phyloP scores from a whole-genome alignment of 2,329 filamentous ascomycete species.

The Lecanicillium sp. region DNA sequence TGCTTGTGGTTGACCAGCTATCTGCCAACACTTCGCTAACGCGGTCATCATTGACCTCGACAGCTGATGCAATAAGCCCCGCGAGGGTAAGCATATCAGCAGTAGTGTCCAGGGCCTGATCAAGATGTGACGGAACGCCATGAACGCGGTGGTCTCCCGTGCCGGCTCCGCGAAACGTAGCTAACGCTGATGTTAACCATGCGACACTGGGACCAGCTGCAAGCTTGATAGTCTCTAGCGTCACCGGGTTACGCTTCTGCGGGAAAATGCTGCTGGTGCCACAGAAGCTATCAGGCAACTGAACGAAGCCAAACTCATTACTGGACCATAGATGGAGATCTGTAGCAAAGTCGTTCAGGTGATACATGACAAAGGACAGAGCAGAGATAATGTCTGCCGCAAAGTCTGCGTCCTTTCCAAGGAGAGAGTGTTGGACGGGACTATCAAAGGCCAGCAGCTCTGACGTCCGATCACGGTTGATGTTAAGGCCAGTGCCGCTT shows the following conservation, averaged over 20 bases:
- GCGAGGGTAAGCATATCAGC: slow-evolving; percentile 8
- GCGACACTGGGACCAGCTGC: slow-evolving; percentile 7
- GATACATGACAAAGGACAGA: slow-evolving; percentile 8
- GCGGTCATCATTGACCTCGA: slow-evolving; percentile 5
- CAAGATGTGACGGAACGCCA: slow-evolving; percentile 4
- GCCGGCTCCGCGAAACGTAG: slow-evolving; percentile 6
- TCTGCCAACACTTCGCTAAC: slow-evolving; percentile 4
- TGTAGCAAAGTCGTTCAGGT: slow-evolving; percentile 8
- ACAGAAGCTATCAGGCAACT: slow-evolving; percentile 7
- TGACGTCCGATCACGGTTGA: slow-evolving; percentile 6
- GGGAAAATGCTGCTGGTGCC: slow-evolving; percentile 11
- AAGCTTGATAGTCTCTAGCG: slow-evolving; percentile 9
- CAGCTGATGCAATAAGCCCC: slow-evolving; percentile 6
- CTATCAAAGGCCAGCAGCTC: slow-evolving; percentile 7
- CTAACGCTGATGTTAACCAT: slow-evolving; percentile 8
- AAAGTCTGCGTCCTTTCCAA: slow-evolving; percentile 8
- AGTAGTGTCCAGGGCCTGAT: slow-evolving; percentile 7
- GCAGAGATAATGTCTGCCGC: slow-evolving; percentile 7
- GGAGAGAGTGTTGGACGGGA: slow-evolving; percentile 5
- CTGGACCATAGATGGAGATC: slow-evolving; percentile 10
- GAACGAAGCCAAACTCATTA: slow-evolving; percentile 9
- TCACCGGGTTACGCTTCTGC: slow-evolving; percentile 10
- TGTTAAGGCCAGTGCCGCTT: slow-evolving; percentile 6
- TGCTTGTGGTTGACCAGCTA: slow-evolving; percentile 10
- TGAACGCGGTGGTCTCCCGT: slow-evolving; percentile 7